Base-by-base conservation (phyloP, 2,329 filamentous ascomycete genomes). In the Colletotrichum spinosum region DNA sequence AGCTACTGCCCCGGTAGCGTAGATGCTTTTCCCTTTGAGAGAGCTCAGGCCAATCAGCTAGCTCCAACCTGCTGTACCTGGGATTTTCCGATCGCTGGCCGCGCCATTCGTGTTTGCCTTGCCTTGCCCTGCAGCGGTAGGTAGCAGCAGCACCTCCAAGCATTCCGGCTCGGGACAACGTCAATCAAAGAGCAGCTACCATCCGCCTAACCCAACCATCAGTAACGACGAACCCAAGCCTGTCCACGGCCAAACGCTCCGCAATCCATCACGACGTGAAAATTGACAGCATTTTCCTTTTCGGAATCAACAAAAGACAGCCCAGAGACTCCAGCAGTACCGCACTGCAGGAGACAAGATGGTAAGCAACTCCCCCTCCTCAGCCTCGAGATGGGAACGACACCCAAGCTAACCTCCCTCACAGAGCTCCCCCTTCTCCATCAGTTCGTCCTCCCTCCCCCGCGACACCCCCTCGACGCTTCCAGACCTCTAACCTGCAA, bases 371-470 rank as follows among this genome's bases (percentile, higher is more conserved):
- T 34, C 54, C 55, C 55, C 35, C 53, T 52, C 53, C 51, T 59
- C 62, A 62, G 41, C 62, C 62, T 68, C 56, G 46, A 55, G 49
- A 8, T 65, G 49, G 67, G 75, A 76, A 41, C 17, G n/a, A 75
- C 25, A 25, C 60, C 72, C 56, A 56, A 73, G 74, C 77, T 80
- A 76, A 80, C 71, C 44, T 65, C 13, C 46, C 39, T 33, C 41
- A 69, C 77, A 97, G 94, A 90, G 90, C 77, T 96, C 92, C 71
- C 94, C 94, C 72, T 97, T 97, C 88, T 91, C 93, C 79, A 97
- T 97, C 90, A 97, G 94, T 97, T 86, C 78, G 88, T 72, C 53
- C 54, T 39, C 65, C 45, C 52, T 55, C 44, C 69, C 48, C 34
- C 34, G 56, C 25, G 45, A 38, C 58, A 62, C 55, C 37, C 45